These are phyloP conservation scores for Tympanopsis confertula DNA, from an alignment of 2,329 filamentous ascomycete genomes.

Conservation along the genomic window DNA sequence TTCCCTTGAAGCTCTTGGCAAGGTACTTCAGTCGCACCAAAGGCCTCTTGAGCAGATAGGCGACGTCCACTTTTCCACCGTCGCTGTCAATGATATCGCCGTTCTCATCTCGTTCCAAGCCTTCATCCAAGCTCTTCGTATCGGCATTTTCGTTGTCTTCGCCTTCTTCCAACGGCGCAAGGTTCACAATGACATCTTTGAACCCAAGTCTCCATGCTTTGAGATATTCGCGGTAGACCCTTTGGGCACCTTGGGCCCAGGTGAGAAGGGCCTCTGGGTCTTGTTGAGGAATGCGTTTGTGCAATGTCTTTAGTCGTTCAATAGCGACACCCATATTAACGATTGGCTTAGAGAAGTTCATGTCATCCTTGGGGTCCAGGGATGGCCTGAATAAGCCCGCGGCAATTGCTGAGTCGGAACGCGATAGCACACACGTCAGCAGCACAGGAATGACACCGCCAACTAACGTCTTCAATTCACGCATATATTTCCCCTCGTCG, in stretches of 20 bases:
- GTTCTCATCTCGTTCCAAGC: slow-evolving; percentile 8
- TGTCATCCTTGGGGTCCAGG: slow-evolving; percentile 24
- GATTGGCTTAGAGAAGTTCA: slow-evolving; percentile 52
- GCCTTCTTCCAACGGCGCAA: slow-evolving; percentile 18
- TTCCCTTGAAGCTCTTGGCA: slow-evolving; percentile 48
- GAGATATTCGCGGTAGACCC: slow-evolving; percentile 53
- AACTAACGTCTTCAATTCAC: slow-evolving; percentile 54
- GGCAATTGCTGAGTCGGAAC: slow-evolving; percentile 27
- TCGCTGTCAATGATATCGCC: slow-evolving; percentile 23
- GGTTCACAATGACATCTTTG: slow-evolving; percentile 57
- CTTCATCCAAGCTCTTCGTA: slow-evolving; percentile 1
- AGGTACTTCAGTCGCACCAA: slow-evolving; percentile 55
- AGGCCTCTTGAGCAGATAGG: slow-evolving; percentile 55
- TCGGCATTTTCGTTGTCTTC: background rate
- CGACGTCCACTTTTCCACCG: slow-evolving; percentile 57
- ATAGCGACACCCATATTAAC: slow-evolving; percentile 59
- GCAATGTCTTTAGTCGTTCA: slow-evolving; percentile 50
- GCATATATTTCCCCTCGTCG: slow-evolving; percentile 56
- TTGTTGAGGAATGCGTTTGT: slow-evolving; percentile 48
- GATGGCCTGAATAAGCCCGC: background rate
- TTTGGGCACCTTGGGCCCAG: slow-evolving; percentile 50
- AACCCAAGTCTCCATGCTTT: slow-evolving; percentile 57
- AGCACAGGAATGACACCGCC: slow-evolving; percentile 61
- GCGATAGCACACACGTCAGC: slow-evolving; percentile 46
- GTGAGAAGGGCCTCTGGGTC: slow-evolving; percentile 41